phyloP scores from a whole-genome alignment of 1,284 basidiomycete genomes.

The Coniferiporia sulphurascens region DNA sequence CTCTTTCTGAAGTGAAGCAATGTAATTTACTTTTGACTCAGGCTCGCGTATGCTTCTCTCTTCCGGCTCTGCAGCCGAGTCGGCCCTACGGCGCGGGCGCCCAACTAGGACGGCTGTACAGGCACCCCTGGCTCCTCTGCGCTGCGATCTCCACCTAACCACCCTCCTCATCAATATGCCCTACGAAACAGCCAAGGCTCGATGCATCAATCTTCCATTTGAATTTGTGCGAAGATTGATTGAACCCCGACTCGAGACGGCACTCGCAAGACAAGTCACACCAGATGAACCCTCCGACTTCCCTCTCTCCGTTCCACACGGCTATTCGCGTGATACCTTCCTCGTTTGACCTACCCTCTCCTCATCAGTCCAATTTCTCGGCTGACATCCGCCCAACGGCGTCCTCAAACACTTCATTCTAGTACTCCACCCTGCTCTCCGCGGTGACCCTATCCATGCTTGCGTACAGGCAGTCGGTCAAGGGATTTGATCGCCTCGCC shows the following conservation, averaged over 20 bases:
- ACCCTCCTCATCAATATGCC: neutral
- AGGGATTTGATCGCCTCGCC: neutral
- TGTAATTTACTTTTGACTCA: no score
- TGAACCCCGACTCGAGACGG: neutral
- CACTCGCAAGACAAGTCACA: no score
- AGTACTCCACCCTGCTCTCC: neutral
- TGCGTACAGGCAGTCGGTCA: neutral
- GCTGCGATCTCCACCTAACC: neutral
- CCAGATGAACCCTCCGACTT: neutral
- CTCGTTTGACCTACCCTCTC: neutral
- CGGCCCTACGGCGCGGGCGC: neutral
- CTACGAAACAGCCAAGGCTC: neutral
- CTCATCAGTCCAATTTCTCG: neutral
- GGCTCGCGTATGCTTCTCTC: no score
- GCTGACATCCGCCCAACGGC: neutral
- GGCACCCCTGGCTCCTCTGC: no score
- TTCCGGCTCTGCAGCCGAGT: no score
- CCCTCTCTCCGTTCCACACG: neutral
- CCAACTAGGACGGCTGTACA: neutral
- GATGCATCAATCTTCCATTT: neutral
- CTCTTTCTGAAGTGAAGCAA: no score
- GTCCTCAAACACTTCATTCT: neutral
- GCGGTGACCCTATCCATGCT: neutral
- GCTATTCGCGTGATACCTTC: neutral
- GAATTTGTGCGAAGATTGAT: neutral